Conservation (phyloP, 768 basidiomycete genomes). For the Trametes coccinea region DNA sequence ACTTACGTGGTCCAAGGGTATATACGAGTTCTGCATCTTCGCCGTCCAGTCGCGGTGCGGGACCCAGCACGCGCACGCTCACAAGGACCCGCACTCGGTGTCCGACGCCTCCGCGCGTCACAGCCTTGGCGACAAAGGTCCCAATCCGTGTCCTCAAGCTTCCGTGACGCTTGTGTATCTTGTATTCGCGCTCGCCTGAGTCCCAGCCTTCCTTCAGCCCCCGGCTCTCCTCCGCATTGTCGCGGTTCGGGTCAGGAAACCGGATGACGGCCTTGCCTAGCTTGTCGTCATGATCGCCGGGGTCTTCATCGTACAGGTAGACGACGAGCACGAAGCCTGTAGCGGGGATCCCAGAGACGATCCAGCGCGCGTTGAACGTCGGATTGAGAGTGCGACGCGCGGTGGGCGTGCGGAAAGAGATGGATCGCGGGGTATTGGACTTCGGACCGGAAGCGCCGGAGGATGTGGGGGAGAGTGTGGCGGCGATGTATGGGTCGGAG, state of each 20-base stretch:
- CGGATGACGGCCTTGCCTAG: slow-evolving; percentile 28
- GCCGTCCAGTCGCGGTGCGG: slow-evolving; percentile 24
- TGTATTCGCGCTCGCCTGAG: slow-evolving; percentile 33
- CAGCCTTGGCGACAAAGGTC: slow-evolving; percentile 31
- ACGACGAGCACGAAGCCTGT: slow-evolving; percentile 28
- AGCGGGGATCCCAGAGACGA: slow-evolving; percentile 29
- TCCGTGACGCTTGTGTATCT: slow-evolving; percentile 36
- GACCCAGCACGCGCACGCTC: slow-evolving; percentile 34
- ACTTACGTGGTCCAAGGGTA: slow-evolving; percentile 42
- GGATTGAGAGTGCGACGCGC: slow-evolving; percentile 28
- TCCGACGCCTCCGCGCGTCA: slow-evolving; percentile 30
- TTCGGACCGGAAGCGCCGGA: slow-evolving; percentile 1
- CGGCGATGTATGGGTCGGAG: slow-evolving; percentile 31
- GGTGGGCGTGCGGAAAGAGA: slow-evolving; percentile 30
- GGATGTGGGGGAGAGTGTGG: slow-evolving; percentile 19
- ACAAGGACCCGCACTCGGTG: slow-evolving; percentile 32
- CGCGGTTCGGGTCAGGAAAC: slow-evolving; percentile 21
- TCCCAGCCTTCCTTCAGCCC: slow-evolving; percentile 29
- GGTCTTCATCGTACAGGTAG: slow-evolving; percentile 29
- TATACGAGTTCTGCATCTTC: slow-evolving; percentile 37
- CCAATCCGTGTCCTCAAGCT: slow-evolving; percentile 28
- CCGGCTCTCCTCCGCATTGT: neutral
- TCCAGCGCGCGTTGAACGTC: slow-evolving; percentile 28
- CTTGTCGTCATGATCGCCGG: slow-evolving; percentile 28
- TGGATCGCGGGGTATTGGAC: neutral